Evolutionary conservation across 2,329 filamentous ascomycete species (phyloP), one percentile per base, ranked within the genome.

Genomic region (Fusarium proliferatum): DNA sequence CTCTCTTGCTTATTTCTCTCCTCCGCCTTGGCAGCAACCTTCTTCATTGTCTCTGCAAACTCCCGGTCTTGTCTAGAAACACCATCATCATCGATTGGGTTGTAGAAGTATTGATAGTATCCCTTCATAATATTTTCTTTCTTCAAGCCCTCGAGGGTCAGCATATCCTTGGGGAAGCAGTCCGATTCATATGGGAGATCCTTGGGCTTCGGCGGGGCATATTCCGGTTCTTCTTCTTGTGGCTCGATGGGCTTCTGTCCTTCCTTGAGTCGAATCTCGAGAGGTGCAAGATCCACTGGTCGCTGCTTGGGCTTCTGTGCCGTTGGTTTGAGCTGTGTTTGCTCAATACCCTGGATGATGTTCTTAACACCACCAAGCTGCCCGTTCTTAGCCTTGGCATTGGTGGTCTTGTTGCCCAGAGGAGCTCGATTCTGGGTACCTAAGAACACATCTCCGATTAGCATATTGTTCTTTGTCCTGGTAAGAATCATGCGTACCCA

Each of bases 391-490:
- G 92, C 89, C 85, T 97, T 98, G 61, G 94, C 94, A 82, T 99
- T 99, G 59, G 96, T 98, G 3, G 96, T 98, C 84, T 99, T 99
- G 87, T 94, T 92, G 39, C 96, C 96, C 53, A 99, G 85, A 17
- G 94, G 93, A 42, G 95, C 95, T 78, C 96, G 91, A 67, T 86
- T 91, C 67, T 91, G 90, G 34, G 79, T 78, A 17, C 76, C 82
- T 82, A 52, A 53, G 57, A 23, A 52, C 5, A 30, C 12, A 34
- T 46, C 33, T 48, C 33, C 48, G 55, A 43, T 78, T 51, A 75
- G 72, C 41, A 9, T 48, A 38, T n/a, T 42, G 42, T n/a, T 34
- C 41, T 41, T 28, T 53, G 36, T 26, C 23, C n/a, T 34, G n/a
- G 1, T 9, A 23, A 21, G 33, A 46, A 42, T 39, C 61, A 26